Evolutionary conservation across 1,284 basidiomycete species (phyloP), one percentile per base, ranked within the genome.

Genomic region (Rhodotorula glutinis): DNA sequence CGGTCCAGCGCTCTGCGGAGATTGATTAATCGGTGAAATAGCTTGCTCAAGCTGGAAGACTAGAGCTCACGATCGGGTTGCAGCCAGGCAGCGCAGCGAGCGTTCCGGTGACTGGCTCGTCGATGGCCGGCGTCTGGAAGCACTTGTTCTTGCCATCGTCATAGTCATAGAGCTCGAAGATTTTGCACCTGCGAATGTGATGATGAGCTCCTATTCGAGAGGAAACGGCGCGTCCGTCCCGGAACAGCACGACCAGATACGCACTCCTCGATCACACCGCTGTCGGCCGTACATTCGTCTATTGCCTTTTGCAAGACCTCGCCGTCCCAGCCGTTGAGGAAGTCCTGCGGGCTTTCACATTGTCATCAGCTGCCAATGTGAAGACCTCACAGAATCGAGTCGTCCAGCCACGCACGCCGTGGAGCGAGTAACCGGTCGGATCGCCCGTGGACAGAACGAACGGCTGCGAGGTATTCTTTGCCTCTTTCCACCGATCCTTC

Each of bases 381-480:
- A n/a, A n/a, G n/a, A n/a, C n/a, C 33, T 38, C 33, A 11, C 33
- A 38, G 7, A 38, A 38, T 38, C 11, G 33, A 38, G 11, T 38
- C 33, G 5, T 38, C 33, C 33, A 38, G 5, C 7, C 33, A 27
- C 3, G 25, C 44, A 30, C 44, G 46, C 59, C 55, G 29, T 57
- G 61, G 0, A 44, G 40, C 0, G 47, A 54, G 17, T 57, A 63
- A 1, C 61, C 61, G 0, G 61, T 63, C 16, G 61, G 55, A 13
- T 63, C 61, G n/a, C 66, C 66, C 52, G 29, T 59, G 19, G 62
- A 52, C 4, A 66, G 56, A 4, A 70, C 68, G 33, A 70, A 70
- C 17, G 68, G 68, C 52, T 70, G 68, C 19, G 49, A 40, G 0
- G 62, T 40, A 25, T 66, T 64, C 53, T 47, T 41, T n/a, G 68